Base-by-base conservation (phyloP, 2,329 filamentous ascomycete species). In the Aspergillus neotritici region DNA sequence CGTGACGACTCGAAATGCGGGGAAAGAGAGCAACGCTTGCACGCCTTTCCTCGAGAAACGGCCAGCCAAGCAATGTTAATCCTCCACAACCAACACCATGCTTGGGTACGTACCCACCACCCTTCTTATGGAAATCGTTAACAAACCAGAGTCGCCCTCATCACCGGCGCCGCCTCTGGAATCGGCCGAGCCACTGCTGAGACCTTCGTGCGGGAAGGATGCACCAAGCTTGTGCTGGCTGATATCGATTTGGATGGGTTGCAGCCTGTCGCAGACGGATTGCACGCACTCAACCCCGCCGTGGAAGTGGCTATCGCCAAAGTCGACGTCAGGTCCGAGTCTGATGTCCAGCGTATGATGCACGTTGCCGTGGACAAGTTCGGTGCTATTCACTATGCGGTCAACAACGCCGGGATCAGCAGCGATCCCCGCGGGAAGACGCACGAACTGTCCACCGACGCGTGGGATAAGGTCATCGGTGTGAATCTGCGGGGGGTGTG, bases 191-290 rank as follows among this genome's bases (percentile, higher is more conserved):
- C 44, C 31, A 37, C 32, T 5, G 40, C 44, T 4, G 32, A 43
- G 29, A 43, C 41, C 37, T 47, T 47, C 30, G 44, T 43, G 13
- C 31, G 34, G 17, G 44, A 47, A 31, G 44, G 44, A 16, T 40
- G 40, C 15, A 37, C 37, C 3, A 31, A 36, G 8, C 28, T 47
- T 3, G 32, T 33, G 12, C 44, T 47, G 3, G 33, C 31, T 13
- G 44, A 47, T 11, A 16, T 43, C 25, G 16, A 41, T 30, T 6
- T 6, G 21, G 21, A 9, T 6, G 21, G 21, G 21, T 32, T 44
- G 2, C 17, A 44, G n/a, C 13, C 13, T 9, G 37, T 36, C 4
- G 35, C 35, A n/a, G n/a, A 16, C 6, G 21, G 15, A 13, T 16
- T 37, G 12, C 15, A 5, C 13, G 28, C 34, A 5, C n/a, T 35